Conservation (phyloP, 352 stramenopile genomes). For the Pythium aristosporum region DNA sequence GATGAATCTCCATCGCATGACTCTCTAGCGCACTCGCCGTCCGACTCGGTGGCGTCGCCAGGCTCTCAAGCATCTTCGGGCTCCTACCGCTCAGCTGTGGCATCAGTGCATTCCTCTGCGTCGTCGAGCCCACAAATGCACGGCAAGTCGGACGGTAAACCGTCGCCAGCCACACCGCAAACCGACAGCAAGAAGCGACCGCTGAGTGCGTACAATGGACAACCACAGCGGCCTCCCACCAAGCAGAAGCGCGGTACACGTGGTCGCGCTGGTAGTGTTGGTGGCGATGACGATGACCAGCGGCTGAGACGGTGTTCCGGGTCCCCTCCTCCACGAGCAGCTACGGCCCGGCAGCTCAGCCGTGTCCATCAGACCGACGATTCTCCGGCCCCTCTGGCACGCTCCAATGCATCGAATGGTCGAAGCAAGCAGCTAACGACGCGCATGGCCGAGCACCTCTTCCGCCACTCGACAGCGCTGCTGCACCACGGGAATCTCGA, state of each 20-base stretch:
- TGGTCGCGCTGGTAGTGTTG: neutral
- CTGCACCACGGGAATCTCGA: slow-evolving; percentile 41
- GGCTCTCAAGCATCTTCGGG: neutral
- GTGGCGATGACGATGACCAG: neutral
- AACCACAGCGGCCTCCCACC: neutral
- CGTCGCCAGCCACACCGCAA: neutral
- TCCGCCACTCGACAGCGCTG: slow-evolving; percentile 41
- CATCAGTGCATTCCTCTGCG: neutral
- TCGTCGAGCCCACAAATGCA: neutral
- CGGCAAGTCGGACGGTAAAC: neutral
- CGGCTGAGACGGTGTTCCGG: neutral
- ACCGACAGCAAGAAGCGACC: slow-evolving; percentile 9
- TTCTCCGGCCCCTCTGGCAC: neutral
- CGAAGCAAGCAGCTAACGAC: slow-evolving; percentile 4
- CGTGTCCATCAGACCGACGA: too few relatives aligned
- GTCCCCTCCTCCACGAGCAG: neutral
- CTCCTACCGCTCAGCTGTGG: neutral
- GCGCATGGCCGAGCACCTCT: slow-evolving; percentile 38
- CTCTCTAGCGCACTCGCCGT: neutral
- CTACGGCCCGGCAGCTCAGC: too few relatives aligned
- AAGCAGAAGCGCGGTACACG: neutral
- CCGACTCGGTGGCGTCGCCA: slow-evolving; percentile 2
- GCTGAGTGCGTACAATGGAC: neutral
- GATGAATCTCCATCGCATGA: neutral
- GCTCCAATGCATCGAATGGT: neutral